Base-by-base conservation (phyloP, 371 early-diverging fungal species). In the Mortierella sp. region DNA sequence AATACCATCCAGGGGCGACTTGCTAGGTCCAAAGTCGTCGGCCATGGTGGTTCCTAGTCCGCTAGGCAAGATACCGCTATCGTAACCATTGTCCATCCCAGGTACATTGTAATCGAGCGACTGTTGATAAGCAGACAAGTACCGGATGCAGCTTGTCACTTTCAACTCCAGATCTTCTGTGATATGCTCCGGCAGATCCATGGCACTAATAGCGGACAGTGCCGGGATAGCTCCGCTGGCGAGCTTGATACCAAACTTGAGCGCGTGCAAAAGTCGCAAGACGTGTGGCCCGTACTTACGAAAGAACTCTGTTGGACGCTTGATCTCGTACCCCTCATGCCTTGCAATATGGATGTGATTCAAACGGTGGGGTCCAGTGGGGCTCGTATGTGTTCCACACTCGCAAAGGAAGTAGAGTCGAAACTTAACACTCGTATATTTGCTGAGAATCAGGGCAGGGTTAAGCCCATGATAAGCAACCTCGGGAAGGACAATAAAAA, bases 401-500 rank as follows among this genome's bases (percentile, higher is more conserved):
- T 81, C 83, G 35, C 83, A 81, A 3, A 81, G 64, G 49, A 81
- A 81, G 64, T 67, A 81, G 45, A 81, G 65, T 16, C 83, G 76
- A 32, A 76, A 81, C 64, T 70, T 72, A 51, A 61, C 51, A 12
- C 49, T 58, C 1, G 81, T 32, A 32, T 60, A 65, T 8, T 39
- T 64, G 39, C 59, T 52, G 32, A 75, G 35, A 16, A 75, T 62
- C 16, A 43, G 37, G 26, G 70, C 40, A 2, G 83, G 76, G 16
- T 81, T 72, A 37, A 70, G 6, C 9, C 77, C 73, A 3, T 73
- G 73, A 26, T 72, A 73, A 24, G 47, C 68, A 10, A 70, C 69
- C 40, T 81, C 77, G n/a, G 83, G 83, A 5, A 81, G 65, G 68
- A 81, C 83, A 30, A 81, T 76, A 47, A 81, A 81, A 39, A 81